Evolutionary conservation across 352 stramenopile species (phyloP).

Genomic region (Phytophthora lateralis): DNA sequence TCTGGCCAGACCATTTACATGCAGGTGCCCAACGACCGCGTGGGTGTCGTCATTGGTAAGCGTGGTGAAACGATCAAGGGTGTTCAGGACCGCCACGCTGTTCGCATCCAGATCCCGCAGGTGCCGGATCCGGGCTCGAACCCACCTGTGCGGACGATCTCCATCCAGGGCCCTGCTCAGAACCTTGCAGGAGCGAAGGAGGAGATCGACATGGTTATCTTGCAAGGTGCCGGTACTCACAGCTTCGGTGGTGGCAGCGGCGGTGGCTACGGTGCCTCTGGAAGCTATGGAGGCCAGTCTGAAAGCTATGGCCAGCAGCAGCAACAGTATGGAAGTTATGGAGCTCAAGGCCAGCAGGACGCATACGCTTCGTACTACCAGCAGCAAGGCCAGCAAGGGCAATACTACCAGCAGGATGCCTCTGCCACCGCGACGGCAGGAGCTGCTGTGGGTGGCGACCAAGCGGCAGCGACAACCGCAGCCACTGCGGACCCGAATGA

Average conservation of each 20-base stretch:
- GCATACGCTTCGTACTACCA: slow-evolving; percentile 81
- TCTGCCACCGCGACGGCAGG: slow-evolving; percentile 15
- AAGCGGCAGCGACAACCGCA: slow-evolving; percentile 35
- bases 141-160: slow-evolving; percentile 87
- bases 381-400: slow-evolving; percentile 49
- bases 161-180: slow-evolving; percentile 70
- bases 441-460: slow-evolving; percentile 21
- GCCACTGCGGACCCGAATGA: slow-evolving; percentile 82
- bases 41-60: slow-evolving; percentile 93
- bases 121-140: slow-evolving; percentile 85
- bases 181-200: slow-evolving; percentile 72
- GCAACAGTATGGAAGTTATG: slow-evolving; percentile 45
- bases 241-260: slow-evolving; percentile 32
- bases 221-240: slow-evolving; percentile 68
- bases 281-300: slow-evolving; percentile 40
- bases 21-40: slow-evolving; percentile 90
- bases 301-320: slow-evolving; percentile 60
- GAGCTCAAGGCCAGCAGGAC: slow-evolving; percentile 51
- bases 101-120: slow-evolving; percentile 91
- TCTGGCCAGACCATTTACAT: slow-evolving; percentile 83
- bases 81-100: slow-evolving; percentile 86
- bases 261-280: slow-evolving; percentile 17
- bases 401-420: slow-evolving; percentile 70
- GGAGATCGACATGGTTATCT: slow-evolving; percentile 81
- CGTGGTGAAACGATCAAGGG: slow-evolving; percentile 90